Percentiles rank a stretch among this genome's conserved stretches.
Evolutionary conservation across 1,284 basidiomycete genomes (phyloP).

Genomic region (Xerocomus nothofagi): DNA sequence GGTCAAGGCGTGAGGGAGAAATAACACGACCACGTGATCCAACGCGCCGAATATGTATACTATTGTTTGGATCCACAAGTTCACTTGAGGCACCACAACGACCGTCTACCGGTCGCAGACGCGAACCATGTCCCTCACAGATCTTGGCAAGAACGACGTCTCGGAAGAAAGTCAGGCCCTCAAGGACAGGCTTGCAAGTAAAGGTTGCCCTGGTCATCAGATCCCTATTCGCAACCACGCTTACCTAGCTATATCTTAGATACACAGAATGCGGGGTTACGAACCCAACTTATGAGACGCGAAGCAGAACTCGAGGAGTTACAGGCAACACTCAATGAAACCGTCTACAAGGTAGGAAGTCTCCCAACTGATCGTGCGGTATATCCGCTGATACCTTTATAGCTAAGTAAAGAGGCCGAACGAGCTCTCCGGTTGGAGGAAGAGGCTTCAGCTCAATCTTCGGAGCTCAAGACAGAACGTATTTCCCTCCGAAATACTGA

Average conservation of each 20-base stretch:
- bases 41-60: conserved; percentile 29
- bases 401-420: conserved; percentile 62
- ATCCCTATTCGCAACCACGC: conserved; percentile 1
- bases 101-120: conserved; percentile 13
- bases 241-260: conserved; percentile 39
- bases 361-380: conserved; percentile 8
- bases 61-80: conserved; percentile 26
- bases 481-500: conserved; percentile 55
- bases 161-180: conserved; percentile 57
- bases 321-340: conserved; percentile 53
- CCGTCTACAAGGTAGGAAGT: conserved; percentile 54
- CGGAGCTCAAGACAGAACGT: conserved; percentile 58
- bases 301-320: conserved; percentile 55
- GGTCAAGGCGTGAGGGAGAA: conserved; percentile 20
- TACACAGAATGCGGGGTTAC: conserved; percentile 56
- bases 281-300: conserved; percentile 55
- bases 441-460: conserved; percentile 46
- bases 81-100: conserved; percentile 11
- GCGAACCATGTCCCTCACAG: conserved; percentile 54
- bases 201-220: conserved; percentile 45
- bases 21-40: conserved; percentile 34
- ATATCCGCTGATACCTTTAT: conserved; percentile 9
- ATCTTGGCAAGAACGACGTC: conserved; percentile 59
- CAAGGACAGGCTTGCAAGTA: conserved; percentile 60
- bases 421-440: conserved; percentile 56